A percentile compares a stretch with the other conserved stretches of the same genome.
Evolutionary conservation across 2,329 filamentous ascomycete species (phyloP).

Genomic region (Myriosclerotinia curreyana): DNA sequence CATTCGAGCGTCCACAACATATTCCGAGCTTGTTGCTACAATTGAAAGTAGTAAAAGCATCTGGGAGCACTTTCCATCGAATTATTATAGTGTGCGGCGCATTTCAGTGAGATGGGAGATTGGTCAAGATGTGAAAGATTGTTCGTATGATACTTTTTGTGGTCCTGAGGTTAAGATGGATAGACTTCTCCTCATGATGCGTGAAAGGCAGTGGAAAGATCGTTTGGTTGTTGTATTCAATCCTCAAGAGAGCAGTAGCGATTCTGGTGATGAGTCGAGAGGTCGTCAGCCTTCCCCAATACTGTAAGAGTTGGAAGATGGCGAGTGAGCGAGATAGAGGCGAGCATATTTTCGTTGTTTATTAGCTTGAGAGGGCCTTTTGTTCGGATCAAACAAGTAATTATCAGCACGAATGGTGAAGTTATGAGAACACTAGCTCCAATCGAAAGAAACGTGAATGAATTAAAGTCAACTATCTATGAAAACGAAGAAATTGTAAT

Average conservation of each 20-base stretch:
- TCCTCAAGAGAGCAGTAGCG: neutral
- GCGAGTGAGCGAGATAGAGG: neutral
- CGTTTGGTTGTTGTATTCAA: neutral
- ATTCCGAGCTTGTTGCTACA: neutral
- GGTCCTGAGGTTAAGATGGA: neutral
- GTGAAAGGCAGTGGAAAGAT: neutral
- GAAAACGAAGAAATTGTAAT: too few relatives aligned
- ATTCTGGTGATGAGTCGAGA: neutral
- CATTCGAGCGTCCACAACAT: neutral
- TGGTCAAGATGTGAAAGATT: neutral
- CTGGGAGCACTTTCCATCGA: neutral
- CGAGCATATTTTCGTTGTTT: neutral
- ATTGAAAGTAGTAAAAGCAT: neutral
- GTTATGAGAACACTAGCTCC: neutral
- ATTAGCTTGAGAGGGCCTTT: neutral
- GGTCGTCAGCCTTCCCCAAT: neutral
- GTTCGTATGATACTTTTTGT: neutral
- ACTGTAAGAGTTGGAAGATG: neutral
- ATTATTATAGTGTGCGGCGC: neutral
- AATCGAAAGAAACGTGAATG: neutral
- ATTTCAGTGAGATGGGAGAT: slow-evolving; percentile 3
- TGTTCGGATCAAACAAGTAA: neutral
- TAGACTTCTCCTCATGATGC: neutral
- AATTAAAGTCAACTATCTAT: neutral
- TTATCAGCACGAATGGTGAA: neutral